Percentiles rank a stretch among this genome's conserved stretches.
phyloP scores from a whole-genome alignment of 2,329 filamentous ascomycete species.

The Colletotrichum sp. region DNA sequence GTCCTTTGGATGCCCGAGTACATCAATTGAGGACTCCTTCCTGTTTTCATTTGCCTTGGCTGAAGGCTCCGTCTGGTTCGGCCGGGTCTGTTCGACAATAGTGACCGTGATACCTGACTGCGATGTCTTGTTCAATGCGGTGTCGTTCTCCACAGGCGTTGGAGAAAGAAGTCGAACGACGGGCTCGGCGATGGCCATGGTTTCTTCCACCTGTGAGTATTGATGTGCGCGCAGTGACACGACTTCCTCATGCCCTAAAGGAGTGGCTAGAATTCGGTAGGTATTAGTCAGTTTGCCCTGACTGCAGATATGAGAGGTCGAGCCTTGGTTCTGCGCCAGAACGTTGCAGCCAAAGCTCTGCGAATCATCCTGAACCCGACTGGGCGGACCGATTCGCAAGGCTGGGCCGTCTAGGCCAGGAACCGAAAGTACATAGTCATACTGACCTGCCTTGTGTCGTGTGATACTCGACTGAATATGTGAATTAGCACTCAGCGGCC shows the following conservation, averaged over 20 bases:
- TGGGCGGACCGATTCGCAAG: neutral
- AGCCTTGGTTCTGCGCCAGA: slow-evolving; percentile 40
- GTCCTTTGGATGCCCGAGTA: neutral
- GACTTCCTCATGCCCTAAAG: slow-evolving; percentile 30
- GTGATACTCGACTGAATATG: slow-evolving; percentile 26
- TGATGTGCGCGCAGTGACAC: neutral
- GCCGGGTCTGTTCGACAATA: neutral
- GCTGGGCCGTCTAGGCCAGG: slow-evolving; percentile 29
- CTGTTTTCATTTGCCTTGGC: neutral
- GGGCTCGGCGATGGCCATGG: slow-evolving; percentile 16
- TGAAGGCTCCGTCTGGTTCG: neutral
- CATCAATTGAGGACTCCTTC: neutral
- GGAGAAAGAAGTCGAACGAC: neutral
- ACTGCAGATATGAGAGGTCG: slow-evolving; percentile 25
- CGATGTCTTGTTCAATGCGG: neutral
- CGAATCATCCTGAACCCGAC: slow-evolving; percentile 15
- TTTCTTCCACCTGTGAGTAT: neutral
- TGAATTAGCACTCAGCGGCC: neutral
- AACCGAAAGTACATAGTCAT: slow-evolving; percentile 53
- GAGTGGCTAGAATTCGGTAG: slow-evolving; percentile 55
- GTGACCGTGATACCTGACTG: neutral
- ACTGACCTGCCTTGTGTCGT: slow-evolving; percentile 53
- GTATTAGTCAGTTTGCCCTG: slow-evolving; percentile 36
- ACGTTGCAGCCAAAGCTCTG: slow-evolving; percentile 60
- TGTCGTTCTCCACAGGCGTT: neutral